Evolutionary conservation across 768 basidiomycete genomes (phyloP).

Genomic region (Auriscalpium vulgare): DNA sequence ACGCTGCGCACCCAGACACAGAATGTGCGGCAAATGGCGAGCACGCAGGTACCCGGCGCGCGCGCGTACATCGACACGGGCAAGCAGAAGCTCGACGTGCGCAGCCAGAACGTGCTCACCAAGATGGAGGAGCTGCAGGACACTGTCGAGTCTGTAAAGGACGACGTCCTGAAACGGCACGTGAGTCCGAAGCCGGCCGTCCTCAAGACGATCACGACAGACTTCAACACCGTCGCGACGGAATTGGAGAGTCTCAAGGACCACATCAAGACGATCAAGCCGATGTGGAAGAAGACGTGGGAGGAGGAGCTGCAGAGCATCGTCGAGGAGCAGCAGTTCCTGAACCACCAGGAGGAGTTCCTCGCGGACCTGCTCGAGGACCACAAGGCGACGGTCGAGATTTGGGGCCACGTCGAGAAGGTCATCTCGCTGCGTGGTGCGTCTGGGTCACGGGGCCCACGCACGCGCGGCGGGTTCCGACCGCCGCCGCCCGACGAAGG

Average conservation of each 20-base stretch:
- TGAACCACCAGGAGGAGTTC: constrained; percentile 89
- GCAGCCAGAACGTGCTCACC: constrained; percentile 85
- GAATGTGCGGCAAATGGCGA: constrained; percentile 82
- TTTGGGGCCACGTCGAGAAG: constrained; percentile 88
- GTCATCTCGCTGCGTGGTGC: constrained; percentile 65
- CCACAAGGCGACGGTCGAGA: constrained; percentile 78
- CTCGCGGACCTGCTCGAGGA: constrained; percentile 84
- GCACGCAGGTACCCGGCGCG: constrained; percentile 73
- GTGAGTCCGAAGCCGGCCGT: constrained; percentile 72
- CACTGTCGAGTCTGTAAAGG: constrained; percentile 78
- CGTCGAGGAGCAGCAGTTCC: constrained; percentile 93
- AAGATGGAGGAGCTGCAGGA: constrained; percentile 92
- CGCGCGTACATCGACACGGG: constrained; percentile 86
- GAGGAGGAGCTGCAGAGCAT: constrained; percentile 93
- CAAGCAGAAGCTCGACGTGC: constrained; percentile 83
- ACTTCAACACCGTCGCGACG: constrained; percentile 53
- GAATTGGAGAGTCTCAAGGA: constrained; percentile 74
- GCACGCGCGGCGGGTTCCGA: constrained; percentile 38
- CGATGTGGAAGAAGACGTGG: constrained; percentile 99
- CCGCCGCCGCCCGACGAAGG: constrained; percentile 63
- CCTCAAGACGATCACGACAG: constrained; percentile 64
- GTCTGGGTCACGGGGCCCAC: constrained; percentile 27
- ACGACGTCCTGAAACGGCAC: constrained; percentile 86
- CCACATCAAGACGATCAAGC: constrained; percentile 84
- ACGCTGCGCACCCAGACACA: constrained; percentile 78